Evolutionary conservation across 805 yeast genomes (phyloP), one percentile per base, ranked within the genome.

Genomic region (Starmerella powellii): DNA sequence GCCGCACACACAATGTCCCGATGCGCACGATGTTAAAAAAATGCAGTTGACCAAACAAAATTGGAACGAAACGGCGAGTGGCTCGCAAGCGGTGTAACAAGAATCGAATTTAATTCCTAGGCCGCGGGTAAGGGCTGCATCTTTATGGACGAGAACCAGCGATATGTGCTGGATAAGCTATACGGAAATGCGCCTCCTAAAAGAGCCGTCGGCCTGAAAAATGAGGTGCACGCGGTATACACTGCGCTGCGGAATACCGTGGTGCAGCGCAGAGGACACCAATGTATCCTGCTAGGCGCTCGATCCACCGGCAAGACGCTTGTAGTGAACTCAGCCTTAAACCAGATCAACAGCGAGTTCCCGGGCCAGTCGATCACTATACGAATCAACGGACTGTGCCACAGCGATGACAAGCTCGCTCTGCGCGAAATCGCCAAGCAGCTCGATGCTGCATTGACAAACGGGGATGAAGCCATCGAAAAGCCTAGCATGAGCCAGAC

Each of bases 401-500:
- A 84, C 56, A 56, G 69, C 4, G 85, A 80, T 50, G 97, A 88
- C 55, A 71, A 68, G 36, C 63, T 72, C 38, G 97, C 97, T 0
- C 72, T 91, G 12, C 70, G 87, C 39, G 87, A 84, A 50, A 80
- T 91, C 44, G 94, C 95, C 0, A 66, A 79, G 34, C 96, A 87
- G 59, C 62, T 88, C 31, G 94, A 84, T 56, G 56, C 55, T 15
- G 66, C 63, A 40, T 42, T 58, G 26, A 20, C 44, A 18, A 44
- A 48, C 20, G 60, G 57, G n/a, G 40, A 45, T 23, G 56, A 52
- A 5, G 45, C 50, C 19, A 51, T 56, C 13, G 64, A 61, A 35
- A 46, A 55, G n/a, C 48, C 53, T 31, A 50, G 61, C 20, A 52
- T 63, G 40, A 54, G 49, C 28, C 51, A 31, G 18, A 59, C 59